Percentiles rank a stretch among this genome's conserved stretches.
phyloP scores from a whole-genome alignment of 2,329 filamentous ascomycete genomes.

The Stagonosporopsis chrysanthemi region DNA sequence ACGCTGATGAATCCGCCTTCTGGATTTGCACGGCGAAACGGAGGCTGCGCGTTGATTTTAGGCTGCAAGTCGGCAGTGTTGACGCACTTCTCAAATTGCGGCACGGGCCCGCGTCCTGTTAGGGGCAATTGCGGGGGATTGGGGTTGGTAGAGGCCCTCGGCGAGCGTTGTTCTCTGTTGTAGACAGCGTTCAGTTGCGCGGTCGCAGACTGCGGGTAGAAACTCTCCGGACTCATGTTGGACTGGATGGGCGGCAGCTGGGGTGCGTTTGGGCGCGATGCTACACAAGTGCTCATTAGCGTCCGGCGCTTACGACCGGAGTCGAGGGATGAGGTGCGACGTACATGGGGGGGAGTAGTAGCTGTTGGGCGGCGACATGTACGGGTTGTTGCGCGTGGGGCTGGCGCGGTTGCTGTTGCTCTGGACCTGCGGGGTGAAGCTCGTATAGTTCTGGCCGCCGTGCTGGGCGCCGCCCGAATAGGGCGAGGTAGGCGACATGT shows the following conservation, averaged over 20 bases:
- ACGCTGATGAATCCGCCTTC: slow-evolving; percentile 98
- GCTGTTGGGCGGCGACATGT: slow-evolving; percentile 63
- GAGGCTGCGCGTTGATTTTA: slow-evolving; percentile 84
- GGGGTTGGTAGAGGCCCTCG: slow-evolving; percentile 51
- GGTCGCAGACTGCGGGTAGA: slow-evolving; percentile 74
- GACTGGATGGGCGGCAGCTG: slow-evolving; percentile 79
- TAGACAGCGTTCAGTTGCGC: slow-evolving; percentile 74
- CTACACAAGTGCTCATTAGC: slow-evolving; percentile 40
- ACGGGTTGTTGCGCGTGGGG: slow-evolving; percentile 72
- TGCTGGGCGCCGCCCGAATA: slow-evolving; percentile 72
- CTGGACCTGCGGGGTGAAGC: slow-evolving; percentile 53
- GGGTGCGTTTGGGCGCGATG: slow-evolving; percentile 62
- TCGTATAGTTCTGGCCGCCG: slow-evolving; percentile 50
- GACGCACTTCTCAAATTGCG: slow-evolving; percentile 84
- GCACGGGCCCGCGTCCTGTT: slow-evolving; percentile 71
- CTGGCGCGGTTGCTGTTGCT: slow-evolving; percentile 72
- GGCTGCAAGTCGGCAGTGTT: slow-evolving; percentile 78
- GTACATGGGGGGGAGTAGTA: slow-evolving; percentile 67
- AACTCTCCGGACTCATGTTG: slow-evolving; percentile 72
- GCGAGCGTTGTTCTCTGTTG: slow-evolving; percentile 60
- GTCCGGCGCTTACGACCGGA: slow-evolving; percentile 21
- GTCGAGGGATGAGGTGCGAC: slow-evolving; percentile 32
- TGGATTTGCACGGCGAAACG: slow-evolving; percentile 91
- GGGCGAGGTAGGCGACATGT: slow-evolving; percentile 81
- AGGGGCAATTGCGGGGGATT: slow-evolving; percentile 58